Conservation (phyloP, 805 yeast species). For the Sungouiella blattae region DNA sequence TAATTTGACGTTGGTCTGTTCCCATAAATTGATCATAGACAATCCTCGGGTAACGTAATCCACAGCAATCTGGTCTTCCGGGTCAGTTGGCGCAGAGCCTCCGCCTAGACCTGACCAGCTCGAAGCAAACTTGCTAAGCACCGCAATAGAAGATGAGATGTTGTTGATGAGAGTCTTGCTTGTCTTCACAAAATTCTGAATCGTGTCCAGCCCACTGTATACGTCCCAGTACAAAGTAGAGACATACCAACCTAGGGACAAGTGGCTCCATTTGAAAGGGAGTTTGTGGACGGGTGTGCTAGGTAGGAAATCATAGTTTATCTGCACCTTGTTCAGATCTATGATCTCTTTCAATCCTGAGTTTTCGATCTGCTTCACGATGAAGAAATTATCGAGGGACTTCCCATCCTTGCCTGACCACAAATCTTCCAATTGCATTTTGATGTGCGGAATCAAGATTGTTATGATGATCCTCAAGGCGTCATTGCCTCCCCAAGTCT, state of each 20-base stretch:
- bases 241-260: slow-evolving; percentile 74
- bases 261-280: slow-evolving; percentile 58
- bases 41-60: slow-evolving; percentile 28
- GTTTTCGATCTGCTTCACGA: slow-evolving; percentile 40
- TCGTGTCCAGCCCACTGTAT: slow-evolving; percentile 25
- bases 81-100: slow-evolving; percentile 4
- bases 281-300: slow-evolving; percentile 41
- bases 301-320: slow-evolving; percentile 42
- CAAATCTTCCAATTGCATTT: slow-evolving; percentile 22
- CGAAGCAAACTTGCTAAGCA: slow-evolving; percentile 36
- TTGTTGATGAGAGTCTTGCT: slow-evolving; percentile 38
- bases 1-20: slow-evolving; percentile 44
- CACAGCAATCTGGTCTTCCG: slow-evolving; percentile 9
- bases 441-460: slow-evolving; percentile 36
- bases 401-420: slow-evolving; percentile 21
- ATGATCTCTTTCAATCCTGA: slow-evolving; percentile 27
- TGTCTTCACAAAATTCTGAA: slow-evolving; percentile 14
- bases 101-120: slow-evolving; percentile 33
- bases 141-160: slow-evolving; percentile 30
- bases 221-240: slow-evolving; percentile 61
- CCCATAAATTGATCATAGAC: slow-evolving; percentile 49
- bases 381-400: slow-evolving; percentile 21
- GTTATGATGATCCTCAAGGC: slow-evolving; percentile 42
- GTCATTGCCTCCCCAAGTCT: slow-evolving; percentile 57
- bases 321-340: slow-evolving; percentile 22